phyloP scores from a whole-genome alignment of 345 rosid species.

The Salix exigua region DNA sequence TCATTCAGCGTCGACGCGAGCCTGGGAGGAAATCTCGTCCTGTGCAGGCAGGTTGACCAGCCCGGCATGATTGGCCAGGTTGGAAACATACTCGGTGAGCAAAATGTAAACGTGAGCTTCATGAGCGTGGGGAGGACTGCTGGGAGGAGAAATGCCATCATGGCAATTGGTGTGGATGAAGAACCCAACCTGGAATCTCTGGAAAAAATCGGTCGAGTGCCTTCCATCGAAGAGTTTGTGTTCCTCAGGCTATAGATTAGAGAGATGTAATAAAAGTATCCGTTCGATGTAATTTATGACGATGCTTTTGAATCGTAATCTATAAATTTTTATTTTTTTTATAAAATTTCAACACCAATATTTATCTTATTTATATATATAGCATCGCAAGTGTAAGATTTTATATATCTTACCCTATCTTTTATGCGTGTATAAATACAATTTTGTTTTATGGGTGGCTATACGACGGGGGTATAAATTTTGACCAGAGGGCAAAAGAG shows the following conservation, averaged over 20 bases:
- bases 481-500: too few relatives aligned
- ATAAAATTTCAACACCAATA: too few relatives aligned
- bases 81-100: slow-evolving; percentile 67
- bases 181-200: slow-evolving; percentile 60
- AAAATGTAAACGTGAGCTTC: slow-evolving; percentile 71
- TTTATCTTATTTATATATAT: too few relatives aligned
- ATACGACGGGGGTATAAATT: too few relatives aligned
- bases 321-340: too few relatives aligned
- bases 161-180: slow-evolving; percentile 91
- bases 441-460: too few relatives aligned
- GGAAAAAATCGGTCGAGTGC: slow-evolving; percentile 48
- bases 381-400: too few relatives aligned
- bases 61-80: slow-evolving; percentile 85
- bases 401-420: too few relatives aligned
- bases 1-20: slow-evolving; percentile 68
- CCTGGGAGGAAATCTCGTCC: slow-evolving; percentile 69
- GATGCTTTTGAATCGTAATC: too few relatives aligned
- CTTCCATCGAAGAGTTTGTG: slow-evolving; percentile 73
- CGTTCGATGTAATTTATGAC: too few relatives aligned
- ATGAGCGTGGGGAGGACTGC: slow-evolving; percentile 82
- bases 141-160: slow-evolving; percentile 57
- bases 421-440: too few relatives aligned
- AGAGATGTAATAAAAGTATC: background rate
- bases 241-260: slow-evolving; percentile 56
- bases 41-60: slow-evolving; percentile 77